phyloP scores from a whole-genome alignment of 2,329 filamentous ascomycete genomes.

The Penicillium psychrosexuale region DNA sequence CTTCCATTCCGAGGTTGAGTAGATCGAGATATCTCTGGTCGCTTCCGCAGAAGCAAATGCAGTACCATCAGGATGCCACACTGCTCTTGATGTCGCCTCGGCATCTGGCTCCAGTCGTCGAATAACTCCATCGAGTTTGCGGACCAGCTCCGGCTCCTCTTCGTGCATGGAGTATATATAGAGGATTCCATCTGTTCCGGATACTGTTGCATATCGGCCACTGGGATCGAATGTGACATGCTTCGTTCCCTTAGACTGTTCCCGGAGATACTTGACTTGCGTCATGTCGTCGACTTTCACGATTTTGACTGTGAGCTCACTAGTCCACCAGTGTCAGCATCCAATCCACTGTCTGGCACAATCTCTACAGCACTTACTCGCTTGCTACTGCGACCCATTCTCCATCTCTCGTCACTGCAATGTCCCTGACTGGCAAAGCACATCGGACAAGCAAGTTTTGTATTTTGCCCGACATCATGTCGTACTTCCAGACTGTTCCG shows the following conservation, averaged over 20 bases:
- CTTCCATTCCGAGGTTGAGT: slow-evolving; percentile 88
- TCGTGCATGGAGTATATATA: slow-evolving; percentile 84
- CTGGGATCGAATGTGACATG: slow-evolving; percentile 84
- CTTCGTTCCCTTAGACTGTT: slow-evolving; percentile 84
- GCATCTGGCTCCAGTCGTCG: slow-evolving; percentile 72
- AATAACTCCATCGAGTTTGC: slow-evolving; percentile 82
- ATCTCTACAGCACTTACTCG: slow-evolving; percentile 55
- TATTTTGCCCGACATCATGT: slow-evolving; percentile 65
- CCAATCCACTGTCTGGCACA: neutral
- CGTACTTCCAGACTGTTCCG: slow-evolving; percentile 92
- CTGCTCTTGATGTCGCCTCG: slow-evolving; percentile 69
- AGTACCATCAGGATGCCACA: slow-evolving; percentile 92
- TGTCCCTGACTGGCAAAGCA: slow-evolving; percentile 80
- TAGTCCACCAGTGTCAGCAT: slow-evolving; percentile 32
- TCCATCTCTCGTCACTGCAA: slow-evolving; percentile 75
- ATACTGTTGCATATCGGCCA: slow-evolving; percentile 71
- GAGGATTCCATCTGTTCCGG: slow-evolving; percentile 82
- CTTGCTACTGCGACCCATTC: slow-evolving; percentile 94
- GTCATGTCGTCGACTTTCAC: slow-evolving; percentile 78
- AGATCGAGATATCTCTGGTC: slow-evolving; percentile 76
- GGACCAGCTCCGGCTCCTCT: slow-evolving; percentile 75
- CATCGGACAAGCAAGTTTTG: slow-evolving; percentile 79
- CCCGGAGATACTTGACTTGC: slow-evolving; percentile 71
- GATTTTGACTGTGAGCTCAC: slow-evolving; percentile 83
- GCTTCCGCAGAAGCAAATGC: slow-evolving; percentile 84